Base-by-base conservation (phyloP, 495 filamentous ascomycete species). In the Tuber brumale region DNA sequence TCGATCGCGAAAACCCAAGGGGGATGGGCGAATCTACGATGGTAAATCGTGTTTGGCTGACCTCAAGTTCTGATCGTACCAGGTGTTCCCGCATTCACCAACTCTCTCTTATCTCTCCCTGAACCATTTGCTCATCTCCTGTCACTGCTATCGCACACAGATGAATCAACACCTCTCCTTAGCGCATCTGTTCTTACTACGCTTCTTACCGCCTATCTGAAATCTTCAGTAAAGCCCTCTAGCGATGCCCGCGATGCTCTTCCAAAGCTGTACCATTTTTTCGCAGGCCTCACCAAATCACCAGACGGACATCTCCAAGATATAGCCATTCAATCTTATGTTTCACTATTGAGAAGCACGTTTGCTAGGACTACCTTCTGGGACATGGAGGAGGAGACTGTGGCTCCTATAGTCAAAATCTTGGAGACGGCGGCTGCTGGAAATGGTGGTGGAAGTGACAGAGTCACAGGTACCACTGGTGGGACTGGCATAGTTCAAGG, bases 321-420 rank as follows among this genome's bases (percentile, higher is more conserved):
- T 81, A 97, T 97, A 84, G 95, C 93, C 8, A 94, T 98, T 16
- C 91, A 94, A 83, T 89, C 93, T 83, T 95, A 96, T 85, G 97
- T 96, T 45, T 88, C 92, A 5, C 86, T 98, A n/a, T 85, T 98
- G 31, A 90, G 93, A 70, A 93, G 89, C 41, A 88, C 86, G 73
- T 89, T 88, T 72, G 88, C 94, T n/a, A 87, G 95, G 72, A 88
- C 90, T 76, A 86, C 94, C 19, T 97, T 98, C 84, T 99, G 96
- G 96, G 87, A 89, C 31, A 90, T 95, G 80, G 87, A 93, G 75
- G 89, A 90, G 83, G 91, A 97, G 83, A 97, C 94, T 0, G 86
- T 98, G 27, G 87, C 85, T 35, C 94, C 96, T 1, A 85, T 98
- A 75, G 86, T 97, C 73, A 91, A 93, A 41, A 95, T 97, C 71